Conservation (phyloP, 2,329 filamentous ascomycete genomes). For the Penicillium sp. region DNA sequence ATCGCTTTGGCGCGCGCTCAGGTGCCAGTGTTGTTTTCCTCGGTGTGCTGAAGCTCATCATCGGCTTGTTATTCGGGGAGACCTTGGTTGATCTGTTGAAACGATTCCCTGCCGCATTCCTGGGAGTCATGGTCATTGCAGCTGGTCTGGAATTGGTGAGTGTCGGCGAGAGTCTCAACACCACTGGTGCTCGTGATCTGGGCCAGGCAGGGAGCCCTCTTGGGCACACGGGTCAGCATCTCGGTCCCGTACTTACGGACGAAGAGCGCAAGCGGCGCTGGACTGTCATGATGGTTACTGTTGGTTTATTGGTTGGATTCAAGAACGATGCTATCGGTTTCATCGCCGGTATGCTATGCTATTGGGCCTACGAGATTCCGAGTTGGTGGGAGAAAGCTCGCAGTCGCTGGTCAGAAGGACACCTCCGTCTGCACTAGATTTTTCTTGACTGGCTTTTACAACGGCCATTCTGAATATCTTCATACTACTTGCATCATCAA, state of each 20-base stretch:
- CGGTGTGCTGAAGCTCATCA: conserved; percentile 68
- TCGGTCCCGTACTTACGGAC: conserved; percentile 52
- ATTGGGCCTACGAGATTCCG: conserved; percentile 61
- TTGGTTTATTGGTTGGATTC: conserved; percentile 77
- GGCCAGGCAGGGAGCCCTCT: conserved; percentile 34
- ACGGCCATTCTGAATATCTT: neutral
- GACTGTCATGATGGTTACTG: conserved; percentile 87
- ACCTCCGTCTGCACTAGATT: conserved; percentile 24
- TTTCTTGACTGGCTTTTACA: neutral
- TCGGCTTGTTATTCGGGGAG: conserved; percentile 74
- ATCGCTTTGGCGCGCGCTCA: conserved; percentile 85
- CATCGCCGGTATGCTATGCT: conserved; percentile 73
- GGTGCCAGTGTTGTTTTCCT: conserved; percentile 80
- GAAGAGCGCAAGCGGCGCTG: conserved; percentile 72
- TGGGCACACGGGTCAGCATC: conserved; percentile 39
- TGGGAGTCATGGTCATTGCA: conserved; percentile 87
- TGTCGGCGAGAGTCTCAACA: conserved; percentile 79
- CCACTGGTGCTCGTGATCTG: conserved; percentile 63
- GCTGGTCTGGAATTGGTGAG: conserved; percentile 84
- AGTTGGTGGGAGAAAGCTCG: conserved; percentile 24
- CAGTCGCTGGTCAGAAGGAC: conserved; percentile 30
- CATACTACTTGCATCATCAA: neutral
- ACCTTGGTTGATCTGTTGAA: conserved; percentile 69
- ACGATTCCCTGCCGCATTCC: conserved; percentile 70
- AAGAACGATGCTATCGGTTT: conserved; percentile 90